Evolutionary conservation across 2,329 filamentous ascomycete species (phyloP), one percentile per base, ranked within the genome.

Genomic region (Hymenoscyphus infarciens): DNA sequence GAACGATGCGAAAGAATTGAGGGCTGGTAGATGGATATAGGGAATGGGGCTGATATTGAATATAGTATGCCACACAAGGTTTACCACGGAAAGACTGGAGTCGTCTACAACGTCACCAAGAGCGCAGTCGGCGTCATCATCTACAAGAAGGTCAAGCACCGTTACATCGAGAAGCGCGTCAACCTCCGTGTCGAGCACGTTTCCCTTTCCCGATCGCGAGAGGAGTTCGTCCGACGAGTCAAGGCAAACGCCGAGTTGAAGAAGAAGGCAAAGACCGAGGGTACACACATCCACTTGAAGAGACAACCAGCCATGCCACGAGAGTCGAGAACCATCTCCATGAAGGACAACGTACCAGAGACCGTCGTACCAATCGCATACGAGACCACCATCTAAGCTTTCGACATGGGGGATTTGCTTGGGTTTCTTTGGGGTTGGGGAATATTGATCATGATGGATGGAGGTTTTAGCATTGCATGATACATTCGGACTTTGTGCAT

Each of bases 121-220:
- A 90, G 87, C 75, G 91, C 95, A 71, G 92, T 99, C 79, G 95
- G 95, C 77, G 90, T 99, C 81, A 97, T 99, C 83, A 91, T 99
- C 83, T 94, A 96, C 90, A 97, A 97, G 88, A 92, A 96, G 82
- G 95, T 99, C 80, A 92, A 93, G 83, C 95, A 98, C 89, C 91
- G 94, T 77, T 99, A 97, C 88, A 86, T 99, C 80, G 95, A 99
- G 91, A 99, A 99, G 92, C 94, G 95, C 81, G 88, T 99, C 85
- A 98, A 97, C 88, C 86, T 99, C 83, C 92, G 95, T 79, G 82
- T 98, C 81, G 95, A 99, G 89, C 95, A 99, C 89, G 87, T 99
- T 82, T 82, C 83, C 77, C 90, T 91, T 78, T 98, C 94, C 74
- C 90, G 95, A 80, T 98, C 94, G 76, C 88, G 95, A 78, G 94